Percentiles rank a stretch among this genome's conserved stretches.
Conservation (phyloP, 2,329 filamentous ascomycete genomes). For the Pseudogymnoascus sp. region DNA sequence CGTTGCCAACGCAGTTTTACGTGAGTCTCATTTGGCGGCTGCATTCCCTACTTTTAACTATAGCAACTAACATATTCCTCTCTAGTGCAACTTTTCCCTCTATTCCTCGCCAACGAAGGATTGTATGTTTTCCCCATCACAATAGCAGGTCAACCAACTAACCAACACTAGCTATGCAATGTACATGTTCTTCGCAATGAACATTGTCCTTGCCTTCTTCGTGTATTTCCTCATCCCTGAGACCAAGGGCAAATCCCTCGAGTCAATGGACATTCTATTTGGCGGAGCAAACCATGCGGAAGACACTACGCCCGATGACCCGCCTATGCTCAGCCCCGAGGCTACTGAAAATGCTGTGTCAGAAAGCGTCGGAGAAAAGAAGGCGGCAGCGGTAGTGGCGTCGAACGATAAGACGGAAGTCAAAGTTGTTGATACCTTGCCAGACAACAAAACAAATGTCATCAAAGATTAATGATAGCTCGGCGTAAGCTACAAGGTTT, state of each 20-base stretch:
- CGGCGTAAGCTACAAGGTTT: neutral
- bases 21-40: neutral
- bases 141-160: conserved; percentile 30
- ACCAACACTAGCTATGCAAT: conserved; percentile 16
- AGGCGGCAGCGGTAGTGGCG: neutral
- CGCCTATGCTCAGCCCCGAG: neutral
- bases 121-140: conserved; percentile 25
- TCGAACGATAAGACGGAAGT: neutral
- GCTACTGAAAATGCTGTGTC: neutral
- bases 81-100: neutral
- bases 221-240: conserved; percentile 30
- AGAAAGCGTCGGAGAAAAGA: neutral
- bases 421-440: neutral
- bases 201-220: conserved; percentile 22
- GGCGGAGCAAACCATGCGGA: conserved; percentile 15
- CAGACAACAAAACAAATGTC: neutral
- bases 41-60: neutral
- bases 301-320: neutral
- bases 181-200: conserved; percentile 36
- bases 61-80: neutral
- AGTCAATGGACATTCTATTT: conserved; percentile 25
- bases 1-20: neutral
- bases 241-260: conserved; percentile 18
- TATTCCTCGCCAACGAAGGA: conserved; percentile 35
- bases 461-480: neutral